Conservation (phyloP, 2,329 filamentous ascomycete species). For the Endoconidiophora polonica region DNA sequence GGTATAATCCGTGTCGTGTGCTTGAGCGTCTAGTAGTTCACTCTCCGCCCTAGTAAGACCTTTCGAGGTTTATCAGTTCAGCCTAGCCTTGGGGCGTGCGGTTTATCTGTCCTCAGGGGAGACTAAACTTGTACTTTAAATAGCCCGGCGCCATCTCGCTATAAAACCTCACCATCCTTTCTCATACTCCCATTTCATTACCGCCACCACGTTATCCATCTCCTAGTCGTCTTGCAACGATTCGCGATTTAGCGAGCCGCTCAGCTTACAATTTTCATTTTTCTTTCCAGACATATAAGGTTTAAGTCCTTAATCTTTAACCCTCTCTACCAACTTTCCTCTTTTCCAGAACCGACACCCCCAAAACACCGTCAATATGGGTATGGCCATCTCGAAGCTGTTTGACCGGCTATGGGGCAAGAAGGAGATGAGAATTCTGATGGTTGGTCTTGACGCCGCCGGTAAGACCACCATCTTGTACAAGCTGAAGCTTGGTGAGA, state of each 20-base stretch:
- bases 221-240: slow-evolving; percentile 1
- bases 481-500: slow-evolving; percentile 99
- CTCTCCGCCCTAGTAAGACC: not conserved
- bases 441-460: slow-evolving; percentile 98
- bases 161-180: slow-evolving; percentile 1
- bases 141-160: slow-evolving; percentile 7
- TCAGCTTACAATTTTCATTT: slow-evolving; percentile 1
- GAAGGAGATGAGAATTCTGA: slow-evolving; percentile 99
- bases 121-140: slow-evolving; percentile 10
- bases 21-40: not conserved
- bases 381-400: slow-evolving; percentile 92
- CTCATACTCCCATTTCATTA: not conserved
- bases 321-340: slow-evolving; percentile 9
- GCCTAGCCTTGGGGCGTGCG: slow-evolving; percentile 11
- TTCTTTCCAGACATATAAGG: slow-evolving; percentile 8
- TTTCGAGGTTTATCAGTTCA: slow-evolving; percentile 6
- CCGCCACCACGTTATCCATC: slow-evolving; percentile 1
- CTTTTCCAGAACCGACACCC: slow-evolving; percentile 15
- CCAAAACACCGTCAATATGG: slow-evolving; percentile 43
- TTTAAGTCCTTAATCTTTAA: slow-evolving; percentile 8
- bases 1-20: not conserved
- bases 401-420: slow-evolving; percentile 95
- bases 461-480: slow-evolving; percentile 99
- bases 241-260: not conserved
- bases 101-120: slow-evolving; percentile 14